Evolutionary conservation across 169 alveolate genomes (phyloP), one percentile per base, ranked within the genome.

Genomic region (Eimeria praecox): DNA sequence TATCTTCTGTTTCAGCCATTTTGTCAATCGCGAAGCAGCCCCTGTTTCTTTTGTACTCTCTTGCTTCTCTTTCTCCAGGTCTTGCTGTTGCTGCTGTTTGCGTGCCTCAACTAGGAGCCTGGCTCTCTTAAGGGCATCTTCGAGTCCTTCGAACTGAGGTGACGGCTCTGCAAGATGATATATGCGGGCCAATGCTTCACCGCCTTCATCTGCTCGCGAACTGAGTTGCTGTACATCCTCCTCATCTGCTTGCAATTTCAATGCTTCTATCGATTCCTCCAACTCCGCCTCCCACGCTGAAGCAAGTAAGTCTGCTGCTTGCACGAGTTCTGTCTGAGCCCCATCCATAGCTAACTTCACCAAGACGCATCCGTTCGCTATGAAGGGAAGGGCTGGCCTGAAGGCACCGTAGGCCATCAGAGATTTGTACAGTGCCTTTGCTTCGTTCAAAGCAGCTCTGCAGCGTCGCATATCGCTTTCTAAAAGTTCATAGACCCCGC

Each of bases 251-350:
- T 75, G 86, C 56, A 12, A 1, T 42, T 27, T 38, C 38, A 75
- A 75, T n/a, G 59, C 62, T 38, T 75, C 38, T 35, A 75, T 18
- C 33, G 86, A 54, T 38, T 42, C 38, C 24, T 18, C 27, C 86
- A 75, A 9, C 33, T 75, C 86, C 62, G 59, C 42, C 86, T 75
- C 86, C 62, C 86, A 75, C 38, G 86, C 62, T 24, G 86, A 38
- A 22, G 62, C 86, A 35, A 75, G 86, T 38, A 6, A 20, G 86
- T 75, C 86, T 38, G 86, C 86, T 38, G 86, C 86, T 59, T 75
- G 86, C 86, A 75, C 86, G 54, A 75, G 86, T 27, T 75, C 40
- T 35, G 86, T 75, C 86, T 75, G 86, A 14, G 86, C 86, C 38
- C 62, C 16, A 35, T 75, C 86, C 62, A 75, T 75, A 35, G 86